Evolutionary conservation across 441 rosid genomes (phyloP), one percentile per base, ranked within the genome.

Genomic region (Brassica balearica): DNA sequence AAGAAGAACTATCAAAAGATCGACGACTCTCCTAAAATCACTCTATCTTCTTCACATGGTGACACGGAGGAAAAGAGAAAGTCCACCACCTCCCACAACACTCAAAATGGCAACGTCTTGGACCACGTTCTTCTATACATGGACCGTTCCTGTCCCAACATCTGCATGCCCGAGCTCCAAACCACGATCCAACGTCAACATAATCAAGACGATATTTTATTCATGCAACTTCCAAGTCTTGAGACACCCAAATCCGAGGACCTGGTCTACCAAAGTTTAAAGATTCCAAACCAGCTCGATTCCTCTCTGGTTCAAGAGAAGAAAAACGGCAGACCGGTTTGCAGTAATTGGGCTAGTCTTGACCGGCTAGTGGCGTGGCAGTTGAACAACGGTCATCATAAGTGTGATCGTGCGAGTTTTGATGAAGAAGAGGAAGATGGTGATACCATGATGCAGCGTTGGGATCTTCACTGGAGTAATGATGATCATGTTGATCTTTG

Each of bases 311-410:
- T 76, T 72, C 85, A 76, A 68, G 80, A 58, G 60, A 58, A 77
- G 72, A 78, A 65, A 75, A 70, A 81, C 23, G 78, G 84, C 0
- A 83, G 83, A 59, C 78, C 77, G 43, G 77, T 72, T 36, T 51
- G 84, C 2, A 88, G 83, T 68, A 91, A 91, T 65, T 96, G 98
- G 99, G 94, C 85, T 20, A 75, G 93, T 6, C 83, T 93, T 9
- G 99, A 96, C 71, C 88, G 95, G 29, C 86, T 96, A 0, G 97
- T 93, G 68, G 99, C 99, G 0, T 93, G 97, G 17, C 99, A 96
- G 80, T 91, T 96, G 22, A 90, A 94, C 78, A 80, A 80, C 27
- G 76, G 79, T 65, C 82, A 65, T 64, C 91, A 89, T 29, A 74
- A 79, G 65, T 75, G 82, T 75, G 87, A 87, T 80, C 85, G 81